Percentiles rank a stretch among this genome's conserved stretches.
These are phyloP conservation scores for Suillus subluteus DNA, from an alignment of 768 basidiomycete species.

Conservation along the genomic window DNA sequence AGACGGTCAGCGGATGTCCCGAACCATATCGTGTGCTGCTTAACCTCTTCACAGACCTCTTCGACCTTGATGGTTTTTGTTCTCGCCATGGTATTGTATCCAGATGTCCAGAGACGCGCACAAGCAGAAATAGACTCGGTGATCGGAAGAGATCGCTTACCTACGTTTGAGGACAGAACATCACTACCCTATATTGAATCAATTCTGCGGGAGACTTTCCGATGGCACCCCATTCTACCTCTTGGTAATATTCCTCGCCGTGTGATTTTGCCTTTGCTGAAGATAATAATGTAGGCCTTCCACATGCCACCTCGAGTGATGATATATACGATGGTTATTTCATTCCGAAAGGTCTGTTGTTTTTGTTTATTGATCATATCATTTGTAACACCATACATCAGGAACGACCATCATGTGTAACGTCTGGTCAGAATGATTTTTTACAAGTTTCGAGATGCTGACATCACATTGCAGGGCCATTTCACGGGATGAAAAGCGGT, in stretches of 20 bases:
- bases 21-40: not conserved
- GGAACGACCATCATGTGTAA: conserved; percentile 1
- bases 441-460: not conserved
- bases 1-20: conserved; percentile 19
- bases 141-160: not conserved
- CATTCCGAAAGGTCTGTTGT: conserved; percentile 48
- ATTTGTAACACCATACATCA: not conserved
- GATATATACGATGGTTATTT: conserved; percentile 47
- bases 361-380: not conserved
- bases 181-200: conserved; percentile 5
- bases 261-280: not conserved
- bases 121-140: conserved; percentile 22
- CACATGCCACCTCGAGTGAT: conserved; percentile 34
- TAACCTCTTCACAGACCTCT: conserved; percentile 12
- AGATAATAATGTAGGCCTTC: conserved; percentile 2
- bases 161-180: not conserved
- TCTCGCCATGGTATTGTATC: conserved; percentile 12
- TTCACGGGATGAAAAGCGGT: conserved; percentile 4
- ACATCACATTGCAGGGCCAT: conserved; percentile 6
- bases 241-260: not conserved
- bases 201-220: conserved; percentile 2
- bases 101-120: conserved; percentile 19
- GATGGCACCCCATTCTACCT: not conserved
- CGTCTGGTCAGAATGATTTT: not conserved
- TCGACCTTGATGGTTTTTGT: conserved; percentile 15